Evolutionary conservation across 75 land plant species (phyloP).

Genomic region (Pinus tabuliformis): DNA sequence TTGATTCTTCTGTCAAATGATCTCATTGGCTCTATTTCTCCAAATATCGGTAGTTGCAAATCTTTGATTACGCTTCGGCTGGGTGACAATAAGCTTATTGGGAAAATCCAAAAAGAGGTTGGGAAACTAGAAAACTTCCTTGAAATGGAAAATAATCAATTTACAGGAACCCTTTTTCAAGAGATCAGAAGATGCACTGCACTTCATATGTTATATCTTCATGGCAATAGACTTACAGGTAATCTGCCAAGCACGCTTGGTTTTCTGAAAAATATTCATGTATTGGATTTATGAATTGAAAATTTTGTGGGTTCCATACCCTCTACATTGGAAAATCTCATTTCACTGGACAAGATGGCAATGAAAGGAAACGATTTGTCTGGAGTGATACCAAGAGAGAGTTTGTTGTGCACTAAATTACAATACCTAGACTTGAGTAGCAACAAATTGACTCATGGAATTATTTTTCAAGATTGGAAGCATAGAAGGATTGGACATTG

Average conservation of each 20-base stretch:
- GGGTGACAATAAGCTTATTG: conserved; percentile 30
- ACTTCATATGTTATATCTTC: conserved; percentile 67
- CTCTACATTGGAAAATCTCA: conserved; percentile 34
- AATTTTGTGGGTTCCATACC: conserved; percentile 45
- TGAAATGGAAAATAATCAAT: conserved; percentile 33
- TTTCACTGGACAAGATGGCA: conserved; percentile 47
- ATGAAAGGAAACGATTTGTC: conserved; percentile 55
- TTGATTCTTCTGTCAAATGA: conserved; percentile 56
- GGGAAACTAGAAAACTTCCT: conserved; percentile 29
- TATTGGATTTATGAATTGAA: conserved; percentile 43
- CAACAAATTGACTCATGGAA: conserved; percentile 53
- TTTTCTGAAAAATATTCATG: conserved; percentile 34
- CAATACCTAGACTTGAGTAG: conserved; percentile 64
- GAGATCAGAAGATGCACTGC: conserved; percentile 25
- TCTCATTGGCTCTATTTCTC: conserved; percentile 53
- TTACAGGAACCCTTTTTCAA: conserved; percentile 28
- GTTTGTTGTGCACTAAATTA: conserved; percentile 48
- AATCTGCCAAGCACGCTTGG: conserved; percentile 39
- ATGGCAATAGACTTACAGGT: conserved; percentile 48
- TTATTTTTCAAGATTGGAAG: conserved; percentile 57
- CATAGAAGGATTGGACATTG: conserved; percentile 35
- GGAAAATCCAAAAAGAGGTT: conserved; percentile 29
- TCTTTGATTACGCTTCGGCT: conserved; percentile 48
- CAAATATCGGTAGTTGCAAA: conserved; percentile 43
- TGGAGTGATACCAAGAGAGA: conserved; percentile 52